phyloP scores from a whole-genome alignment of 129 eudicot genomes.

The Flaveria sonorensis region DNA sequence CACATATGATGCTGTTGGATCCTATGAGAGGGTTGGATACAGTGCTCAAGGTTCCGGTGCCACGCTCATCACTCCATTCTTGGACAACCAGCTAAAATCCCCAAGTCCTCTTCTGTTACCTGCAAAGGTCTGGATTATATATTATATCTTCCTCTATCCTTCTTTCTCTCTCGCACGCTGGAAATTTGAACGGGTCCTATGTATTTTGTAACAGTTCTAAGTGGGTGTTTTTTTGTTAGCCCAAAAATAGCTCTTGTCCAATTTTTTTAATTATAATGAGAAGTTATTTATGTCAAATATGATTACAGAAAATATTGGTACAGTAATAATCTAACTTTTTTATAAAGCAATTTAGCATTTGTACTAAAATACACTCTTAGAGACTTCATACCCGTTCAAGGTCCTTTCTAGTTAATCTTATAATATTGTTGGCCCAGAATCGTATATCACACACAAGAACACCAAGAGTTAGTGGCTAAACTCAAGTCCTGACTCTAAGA shows the following conservation, averaged over 20 bases:
- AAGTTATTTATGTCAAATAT: not conserved
- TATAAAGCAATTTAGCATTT: not conserved
- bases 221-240: not conserved
- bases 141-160: not conserved
- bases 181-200: not conserved
- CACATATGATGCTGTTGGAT: conserved; percentile 98
- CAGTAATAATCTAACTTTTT: not conserved
- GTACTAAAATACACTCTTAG: not conserved
- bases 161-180: conserved; percentile 12
- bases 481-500: too few relatives aligned
- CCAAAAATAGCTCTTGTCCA: not conserved
- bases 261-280: not conserved
- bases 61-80: conserved; percentile 88
- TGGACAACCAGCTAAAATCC: conserved; percentile 96
- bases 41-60: conserved; percentile 98
- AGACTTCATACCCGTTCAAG: not conserved
- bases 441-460: too few relatives aligned
- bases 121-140: conserved; percentile 52
- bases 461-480: too few relatives aligned
- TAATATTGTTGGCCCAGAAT: not conserved
- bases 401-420: not conserved
- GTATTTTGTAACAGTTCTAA: not conserved
- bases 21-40: conserved; percentile 95
- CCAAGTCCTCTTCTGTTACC: conserved; percentile 96
- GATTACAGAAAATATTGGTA: not conserved